Conservation (phyloP, 345 rosid species). For the Isatis tinctoria region DNA sequence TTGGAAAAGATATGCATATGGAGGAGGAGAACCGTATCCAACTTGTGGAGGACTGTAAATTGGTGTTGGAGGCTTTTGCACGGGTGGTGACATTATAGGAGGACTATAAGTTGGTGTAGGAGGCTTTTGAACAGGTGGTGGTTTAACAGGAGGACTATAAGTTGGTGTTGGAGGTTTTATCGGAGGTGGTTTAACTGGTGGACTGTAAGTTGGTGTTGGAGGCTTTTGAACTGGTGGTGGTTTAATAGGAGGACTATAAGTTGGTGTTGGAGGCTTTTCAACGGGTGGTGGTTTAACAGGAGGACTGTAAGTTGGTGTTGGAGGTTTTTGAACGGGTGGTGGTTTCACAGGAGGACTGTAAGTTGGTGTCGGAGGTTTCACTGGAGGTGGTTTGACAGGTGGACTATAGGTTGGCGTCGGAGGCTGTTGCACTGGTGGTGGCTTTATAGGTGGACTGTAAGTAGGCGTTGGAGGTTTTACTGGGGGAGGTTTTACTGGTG, state of each 20-base stretch:
- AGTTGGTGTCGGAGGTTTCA: background rate
- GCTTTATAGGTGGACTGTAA: background rate
- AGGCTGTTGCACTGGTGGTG: conserved; percentile 12
- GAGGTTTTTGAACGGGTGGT: conserved; percentile 14
- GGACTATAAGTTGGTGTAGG: conserved; percentile 2
- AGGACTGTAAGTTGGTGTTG: conserved; percentile 2
- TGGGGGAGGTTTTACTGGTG: background rate
- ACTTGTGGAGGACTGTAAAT: conserved; percentile 18
- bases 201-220: background rate
- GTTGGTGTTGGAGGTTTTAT: conserved; percentile 14
- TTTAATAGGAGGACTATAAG: background rate
- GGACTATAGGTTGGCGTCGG: conserved; percentile 16
- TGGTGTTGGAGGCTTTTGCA: conserved; percentile 10
- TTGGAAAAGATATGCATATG: conserved; percentile 7
- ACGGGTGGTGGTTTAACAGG: conserved; percentile 1
- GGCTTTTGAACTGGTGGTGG: background rate
- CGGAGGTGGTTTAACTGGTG: background rate
- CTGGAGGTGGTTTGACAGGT: background rate
- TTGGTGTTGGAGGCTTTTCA: background rate
- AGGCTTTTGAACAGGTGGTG: background rate
- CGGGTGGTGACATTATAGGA: background rate
- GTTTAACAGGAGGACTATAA: background rate
- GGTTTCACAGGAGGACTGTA: background rate
- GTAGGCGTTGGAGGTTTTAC: conserved; percentile 4
- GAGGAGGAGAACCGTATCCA: conserved; percentile 34